phyloP scores from a whole-genome alignment of 2,329 filamentous ascomycete species.

The Dendryphion nanum region DNA sequence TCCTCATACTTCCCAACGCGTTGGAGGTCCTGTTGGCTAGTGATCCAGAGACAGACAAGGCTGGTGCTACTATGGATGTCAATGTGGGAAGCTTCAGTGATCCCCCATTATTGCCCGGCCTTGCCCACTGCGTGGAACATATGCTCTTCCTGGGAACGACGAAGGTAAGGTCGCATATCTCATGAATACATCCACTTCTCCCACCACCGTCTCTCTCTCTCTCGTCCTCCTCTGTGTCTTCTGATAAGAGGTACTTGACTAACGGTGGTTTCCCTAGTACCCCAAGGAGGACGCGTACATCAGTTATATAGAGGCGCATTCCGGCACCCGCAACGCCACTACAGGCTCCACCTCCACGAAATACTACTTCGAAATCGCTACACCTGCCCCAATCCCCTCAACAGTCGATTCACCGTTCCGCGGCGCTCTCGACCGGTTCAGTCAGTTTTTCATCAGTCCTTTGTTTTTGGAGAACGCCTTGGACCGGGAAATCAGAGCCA shows the following conservation, averaged over 20 bases:
- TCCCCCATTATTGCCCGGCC: slow-evolving; percentile 83
- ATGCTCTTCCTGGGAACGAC: slow-evolving; percentile 97
- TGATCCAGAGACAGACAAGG: slow-evolving; percentile 93
- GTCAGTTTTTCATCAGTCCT: slow-evolving; percentile 89
- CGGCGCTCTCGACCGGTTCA: slow-evolving; percentile 85
- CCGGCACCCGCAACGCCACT: slow-evolving; percentile 90
- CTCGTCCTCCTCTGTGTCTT: too few relatives aligned
- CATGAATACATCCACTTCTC: too few relatives aligned
- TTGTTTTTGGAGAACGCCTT: slow-evolving; percentile 82
- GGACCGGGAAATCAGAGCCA: slow-evolving; percentile 81
- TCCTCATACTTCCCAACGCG: slow-evolving; percentile 80
- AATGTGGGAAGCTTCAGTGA: slow-evolving; percentile 97
- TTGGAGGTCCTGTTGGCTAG: slow-evolving; percentile 91
- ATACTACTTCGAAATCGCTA: slow-evolving; percentile 45
- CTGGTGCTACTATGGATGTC: slow-evolving; percentile 90
- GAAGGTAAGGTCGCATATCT: slow-evolving; percentile 70
- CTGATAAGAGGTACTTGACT: too few relatives aligned
- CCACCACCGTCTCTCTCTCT: too few relatives aligned
- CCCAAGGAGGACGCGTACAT: slow-evolving; percentile 95
- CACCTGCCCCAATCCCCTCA: slow-evolving; percentile 31
- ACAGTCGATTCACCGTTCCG: slow-evolving; percentile 62
- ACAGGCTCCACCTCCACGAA: slow-evolving; percentile 59
- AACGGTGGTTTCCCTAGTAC: slow-evolving; percentile 64
- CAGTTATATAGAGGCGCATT: slow-evolving; percentile 85
- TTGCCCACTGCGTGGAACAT: slow-evolving; percentile 96